These are phyloP conservation scores for Starmerella stigmatis DNA, from an alignment of 805 yeast genomes.

Conservation along the genomic window DNA sequence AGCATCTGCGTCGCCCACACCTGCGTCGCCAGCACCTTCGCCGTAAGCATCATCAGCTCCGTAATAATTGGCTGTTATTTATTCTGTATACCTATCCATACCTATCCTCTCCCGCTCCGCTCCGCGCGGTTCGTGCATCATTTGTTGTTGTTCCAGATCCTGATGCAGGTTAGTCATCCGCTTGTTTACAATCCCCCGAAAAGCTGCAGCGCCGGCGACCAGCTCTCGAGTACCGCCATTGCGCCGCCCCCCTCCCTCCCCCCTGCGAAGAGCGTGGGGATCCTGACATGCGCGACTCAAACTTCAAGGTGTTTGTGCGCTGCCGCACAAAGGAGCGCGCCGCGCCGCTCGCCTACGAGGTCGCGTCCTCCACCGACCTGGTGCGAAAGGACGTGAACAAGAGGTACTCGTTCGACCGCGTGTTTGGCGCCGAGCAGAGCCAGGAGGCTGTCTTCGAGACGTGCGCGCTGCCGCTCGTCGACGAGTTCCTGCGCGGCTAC, in stretches of 20 bases:
- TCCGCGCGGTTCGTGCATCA: too few species aligned
- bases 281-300: slow-evolving; percentile 6
- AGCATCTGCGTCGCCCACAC: too few species aligned
- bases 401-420: slow-evolving; percentile 65
- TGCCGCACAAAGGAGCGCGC: slow-evolving; percentile 4
- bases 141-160: too few species aligned
- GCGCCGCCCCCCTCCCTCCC: too few species aligned
- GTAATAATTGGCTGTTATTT: too few species aligned
- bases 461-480: slow-evolving; percentile 53
- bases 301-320: slow-evolving; percentile 18
- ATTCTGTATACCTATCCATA: too few species aligned
- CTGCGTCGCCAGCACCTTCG: too few species aligned
- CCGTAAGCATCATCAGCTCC: too few species aligned
- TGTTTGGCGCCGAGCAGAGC: slow-evolving; percentile 72
- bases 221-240: too few species aligned
- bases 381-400: slow-evolving; percentile 29
- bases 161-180: not conserved
- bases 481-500: slow-evolving; percentile 44
- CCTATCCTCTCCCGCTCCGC: too few species aligned
- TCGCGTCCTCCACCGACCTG: not conserved
- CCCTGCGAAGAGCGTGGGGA: not conserved
- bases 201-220: too few species aligned
- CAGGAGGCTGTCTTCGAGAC: slow-evolving; percentile 56
- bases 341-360: slow-evolving; percentile 1
- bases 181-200: too few species aligned